phyloP scores from a whole-genome alignment of 164 flowering plant genomes.

The Euptelea pleiosperma region DNA sequence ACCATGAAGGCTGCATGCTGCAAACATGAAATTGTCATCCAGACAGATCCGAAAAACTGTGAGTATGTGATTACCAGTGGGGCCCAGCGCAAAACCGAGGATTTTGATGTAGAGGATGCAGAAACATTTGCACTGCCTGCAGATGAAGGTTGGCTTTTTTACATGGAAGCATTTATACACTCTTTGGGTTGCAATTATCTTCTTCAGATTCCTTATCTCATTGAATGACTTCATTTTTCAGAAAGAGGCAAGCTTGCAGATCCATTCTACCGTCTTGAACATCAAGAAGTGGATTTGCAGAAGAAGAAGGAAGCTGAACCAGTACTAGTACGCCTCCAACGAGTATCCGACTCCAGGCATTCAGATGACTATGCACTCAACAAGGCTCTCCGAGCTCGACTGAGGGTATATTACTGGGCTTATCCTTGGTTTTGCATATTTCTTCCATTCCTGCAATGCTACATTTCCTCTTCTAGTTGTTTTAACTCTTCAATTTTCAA shows the following conservation, averaged over 20 bases:
- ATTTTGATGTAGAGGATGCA: constrained; percentile 90
- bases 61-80: constrained; percentile 86
- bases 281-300: constrained; percentile 78
- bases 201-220: constrained; percentile 3
- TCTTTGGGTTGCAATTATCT: not conserved
- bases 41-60: constrained; percentile 93
- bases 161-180: not conserved
- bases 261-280: constrained; percentile 98
- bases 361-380: constrained; percentile 81
- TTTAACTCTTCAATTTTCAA: too few species aligned
- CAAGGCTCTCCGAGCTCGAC: constrained; percentile 67
- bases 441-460: too few species aligned
- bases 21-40: constrained; percentile 88
- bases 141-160: constrained; percentile 60
- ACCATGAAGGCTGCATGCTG: constrained; percentile 96
- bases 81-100: constrained; percentile 76
- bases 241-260: constrained; percentile 86
- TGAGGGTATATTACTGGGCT: constrained; percentile 46
- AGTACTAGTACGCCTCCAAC: constrained; percentile 80
- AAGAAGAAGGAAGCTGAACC: constrained; percentile 98
- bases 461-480: too few species aligned
- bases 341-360: constrained; percentile 78
- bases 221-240: constrained; percentile 26
- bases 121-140: constrained; percentile 83
- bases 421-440: not conserved